A percentile compares a stretch with the other conserved stretches of the same genome.
phyloP scores from a whole-genome alignment of 495 filamentous ascomycete species.

The Penicillium longicatenatum region DNA sequence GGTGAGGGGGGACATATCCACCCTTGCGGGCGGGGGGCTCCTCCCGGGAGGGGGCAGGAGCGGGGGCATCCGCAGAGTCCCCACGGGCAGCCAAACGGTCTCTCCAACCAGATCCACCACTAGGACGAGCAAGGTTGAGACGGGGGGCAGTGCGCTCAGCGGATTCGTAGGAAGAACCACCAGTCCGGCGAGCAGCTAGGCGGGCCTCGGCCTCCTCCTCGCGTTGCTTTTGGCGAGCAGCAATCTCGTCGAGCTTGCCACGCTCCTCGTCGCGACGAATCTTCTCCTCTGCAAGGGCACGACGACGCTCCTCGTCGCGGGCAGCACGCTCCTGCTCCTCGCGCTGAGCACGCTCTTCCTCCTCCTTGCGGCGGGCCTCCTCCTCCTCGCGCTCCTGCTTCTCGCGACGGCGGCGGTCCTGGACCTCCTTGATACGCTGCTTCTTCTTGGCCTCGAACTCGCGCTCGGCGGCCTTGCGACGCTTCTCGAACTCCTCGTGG shows the following conservation, averaged over 20 bases:
- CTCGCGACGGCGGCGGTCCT: slow-evolving; percentile 71
- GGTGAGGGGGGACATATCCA: slow-evolving; percentile 55
- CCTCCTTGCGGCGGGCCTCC: slow-evolving; percentile 73
- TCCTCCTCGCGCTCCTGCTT: slow-evolving; percentile 79
- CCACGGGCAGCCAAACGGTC: slow-evolving; percentile 76
- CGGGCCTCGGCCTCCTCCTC: slow-evolving; percentile 71
- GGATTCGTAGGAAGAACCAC: slow-evolving; percentile 37
- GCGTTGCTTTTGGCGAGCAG: slow-evolving; percentile 63
- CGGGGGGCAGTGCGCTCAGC: slow-evolving; percentile 64
- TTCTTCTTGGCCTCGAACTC: slow-evolving; percentile 90
- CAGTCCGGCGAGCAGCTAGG: slow-evolving; percentile 47
- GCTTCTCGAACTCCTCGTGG: slow-evolving; percentile 93
- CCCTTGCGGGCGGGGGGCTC: slow-evolving; percentile 37
- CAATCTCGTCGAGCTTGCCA: slow-evolving; percentile 67
- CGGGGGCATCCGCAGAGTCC: slow-evolving; percentile 36
- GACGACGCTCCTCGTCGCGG: slow-evolving; percentile 70
- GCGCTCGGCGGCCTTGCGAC: slow-evolving; percentile 81
- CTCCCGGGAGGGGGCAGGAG: slow-evolving; percentile 33
- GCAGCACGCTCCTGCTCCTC: slow-evolving; percentile 82
- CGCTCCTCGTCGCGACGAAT: slow-evolving; percentile 81
- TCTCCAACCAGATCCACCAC: slow-evolving; percentile 73
- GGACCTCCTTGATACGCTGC: slow-evolving; percentile 78
- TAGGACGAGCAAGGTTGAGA: slow-evolving; percentile 59
- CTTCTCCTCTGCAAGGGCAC: slow-evolving; percentile 69
- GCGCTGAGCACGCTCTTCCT: slow-evolving; percentile 74